Conservation (phyloP, 1,139 yeast genomes). For the Wickerhamiella infanticola region DNA sequence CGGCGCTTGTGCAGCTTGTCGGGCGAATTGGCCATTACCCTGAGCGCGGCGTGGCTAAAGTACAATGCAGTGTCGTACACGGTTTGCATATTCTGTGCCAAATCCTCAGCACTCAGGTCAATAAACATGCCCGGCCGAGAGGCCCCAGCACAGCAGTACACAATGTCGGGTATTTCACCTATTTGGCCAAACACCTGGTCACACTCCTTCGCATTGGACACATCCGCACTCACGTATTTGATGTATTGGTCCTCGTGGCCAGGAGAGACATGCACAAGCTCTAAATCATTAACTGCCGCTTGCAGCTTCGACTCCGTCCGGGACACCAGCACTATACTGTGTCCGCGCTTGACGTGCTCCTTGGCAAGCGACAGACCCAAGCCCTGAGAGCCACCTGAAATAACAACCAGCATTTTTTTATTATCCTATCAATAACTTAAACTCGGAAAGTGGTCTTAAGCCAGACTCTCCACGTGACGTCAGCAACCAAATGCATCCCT, state of each 20-base stretch:
- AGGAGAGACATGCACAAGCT: constrained; percentile 6
- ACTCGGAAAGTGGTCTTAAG: background rate
- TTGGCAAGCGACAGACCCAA: constrained; percentile 69
- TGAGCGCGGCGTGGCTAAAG: constrained; percentile 43
- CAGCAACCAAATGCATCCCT: background rate
- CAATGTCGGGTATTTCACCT: constrained; percentile 40
- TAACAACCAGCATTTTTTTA: constrained; percentile 38
- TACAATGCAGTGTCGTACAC: constrained; percentile 65
- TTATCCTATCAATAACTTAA: background rate
- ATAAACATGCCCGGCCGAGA: constrained; percentile 65
- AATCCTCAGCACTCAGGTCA: constrained; percentile 45
- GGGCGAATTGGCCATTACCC: constrained; percentile 26
- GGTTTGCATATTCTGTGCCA: constrained; percentile 44
- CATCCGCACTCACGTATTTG: constrained; percentile 47
- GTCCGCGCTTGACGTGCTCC: constrained; percentile 39
- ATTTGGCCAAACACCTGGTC: constrained; percentile 27
- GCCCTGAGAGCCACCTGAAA: constrained; percentile 95
- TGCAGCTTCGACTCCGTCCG: constrained; percentile 47
- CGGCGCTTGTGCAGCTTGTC: constrained; percentile 21
- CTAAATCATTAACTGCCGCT: constrained; percentile 34
- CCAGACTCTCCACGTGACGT: background rate
- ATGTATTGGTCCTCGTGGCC: constrained; percentile 24
- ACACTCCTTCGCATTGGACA: constrained; percentile 41
- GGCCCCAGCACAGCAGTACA: constrained; percentile 80
- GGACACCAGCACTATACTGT: constrained; percentile 59